phyloP scores from a whole-genome alignment of 225 moss, liverwort and hornwort species.

The Lunularia cruciata region DNA sequence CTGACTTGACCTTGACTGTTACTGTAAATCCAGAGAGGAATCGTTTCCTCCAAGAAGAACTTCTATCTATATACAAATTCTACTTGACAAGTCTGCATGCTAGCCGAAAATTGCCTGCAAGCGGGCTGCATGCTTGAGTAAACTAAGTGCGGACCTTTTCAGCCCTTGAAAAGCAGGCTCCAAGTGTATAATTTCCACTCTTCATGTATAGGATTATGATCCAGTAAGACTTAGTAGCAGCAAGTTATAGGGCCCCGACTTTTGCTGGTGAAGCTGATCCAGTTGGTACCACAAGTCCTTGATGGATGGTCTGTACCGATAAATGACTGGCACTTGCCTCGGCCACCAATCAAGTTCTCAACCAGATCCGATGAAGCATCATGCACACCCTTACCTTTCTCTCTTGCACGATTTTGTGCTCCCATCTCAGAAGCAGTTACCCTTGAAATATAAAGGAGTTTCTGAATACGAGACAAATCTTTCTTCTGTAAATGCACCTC shows the following conservation, averaged over 20 bases:
- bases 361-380: conserved; percentile 2
- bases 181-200: not conserved
- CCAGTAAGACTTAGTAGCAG: conserved; percentile 10
- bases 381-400: not conserved
- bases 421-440: conserved; percentile 7
- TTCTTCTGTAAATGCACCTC: not conserved
- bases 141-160: not conserved
- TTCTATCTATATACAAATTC: conserved; percentile 4
- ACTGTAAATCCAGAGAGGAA: not conserved
- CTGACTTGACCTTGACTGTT: too few species aligned
- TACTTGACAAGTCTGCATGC: not conserved
- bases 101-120: conserved; percentile 7
- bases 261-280: conserved; percentile 20
- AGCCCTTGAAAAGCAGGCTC: not conserved
- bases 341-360: conserved; percentile 16
- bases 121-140: not conserved
- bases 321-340: conserved; percentile 13
- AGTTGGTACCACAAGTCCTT: conserved; percentile 5
- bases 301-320: not conserved
- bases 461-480: conserved; percentile 2
- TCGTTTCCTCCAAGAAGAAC: not conserved
- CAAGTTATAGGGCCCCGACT: conserved; percentile 13
- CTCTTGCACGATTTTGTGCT: not conserved
- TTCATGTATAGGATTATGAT: too few species aligned
- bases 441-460: conserved; percentile 6